Base-by-base conservation (phyloP, 768 basidiomycete species). In the Guyanaporus albipodus region DNA sequence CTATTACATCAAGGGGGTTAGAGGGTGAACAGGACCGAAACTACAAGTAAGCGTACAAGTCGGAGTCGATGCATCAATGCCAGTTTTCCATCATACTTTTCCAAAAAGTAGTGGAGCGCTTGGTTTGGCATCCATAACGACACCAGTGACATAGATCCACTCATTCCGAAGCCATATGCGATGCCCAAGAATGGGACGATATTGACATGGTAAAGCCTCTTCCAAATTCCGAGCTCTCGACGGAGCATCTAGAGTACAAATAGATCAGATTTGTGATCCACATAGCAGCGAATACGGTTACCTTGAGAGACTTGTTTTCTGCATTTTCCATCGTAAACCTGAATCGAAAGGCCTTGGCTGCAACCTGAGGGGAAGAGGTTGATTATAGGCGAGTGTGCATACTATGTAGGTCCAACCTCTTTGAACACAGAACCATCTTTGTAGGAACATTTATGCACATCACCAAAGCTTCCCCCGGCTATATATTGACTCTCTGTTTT, bases 121-220 rank as follows among this genome's bases (percentile, higher is more conserved):
- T 49, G 60, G 17, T 63, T 62, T 0, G 59, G 59, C 48, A 64
- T 53, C 67, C 67, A 67, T 2, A 56, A 57, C 2, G 61, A 64
- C 6, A 67, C 65, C 52, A 68, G 44, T 1, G 62, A 63, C 23
- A 48, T 44, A 11, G 53, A 4, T 10, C 18, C 56, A 5, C 17
- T 34, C 33, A 55, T 54, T 10, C 66, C 65, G 46, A 67, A 68
- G 4, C 44, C 44, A 10, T 39, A 38, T 7, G 29, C 24, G 18
- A 49, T 10, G 8, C 47, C 22, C 18, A 56, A 53, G 26, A 68
- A 54, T 2, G 44, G 66, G 8, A 68, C 48, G 1, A 68, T 31
- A 34, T 66, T 59, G 8, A 6, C 9, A 35, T 67, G 62, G 3
- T 54, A 12, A 0, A 67, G 45, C 27, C 49, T 26, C 42, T 40